A percentile compares a stretch with the other conserved stretches of the same genome.
These are phyloP conservation scores for Cymodocea nodosa DNA, from an alignment of 116 monocot genomes.

Conservation along the genomic window DNA sequence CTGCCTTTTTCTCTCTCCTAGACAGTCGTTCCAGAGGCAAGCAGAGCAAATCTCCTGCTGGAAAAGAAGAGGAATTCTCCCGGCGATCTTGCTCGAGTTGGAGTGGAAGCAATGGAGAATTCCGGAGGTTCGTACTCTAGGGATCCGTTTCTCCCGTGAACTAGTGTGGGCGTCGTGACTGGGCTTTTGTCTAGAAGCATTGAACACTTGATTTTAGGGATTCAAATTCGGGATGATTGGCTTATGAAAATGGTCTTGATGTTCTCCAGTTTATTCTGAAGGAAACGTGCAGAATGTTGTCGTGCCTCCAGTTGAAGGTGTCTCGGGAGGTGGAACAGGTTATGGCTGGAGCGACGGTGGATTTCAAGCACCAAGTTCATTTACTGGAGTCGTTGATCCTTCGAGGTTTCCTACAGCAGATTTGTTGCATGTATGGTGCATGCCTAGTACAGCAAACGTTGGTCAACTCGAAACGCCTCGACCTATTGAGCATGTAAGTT, in stretches of 20 bases:
- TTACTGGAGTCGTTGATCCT: conserved; percentile 55
- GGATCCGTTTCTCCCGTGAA: no score
- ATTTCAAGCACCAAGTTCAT: conserved; percentile 22
- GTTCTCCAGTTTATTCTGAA: conserved; percentile 9
- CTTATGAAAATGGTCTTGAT: background rate
- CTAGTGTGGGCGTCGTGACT: no score
- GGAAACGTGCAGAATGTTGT: conserved; percentile 29
- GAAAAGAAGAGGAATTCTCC: no score
- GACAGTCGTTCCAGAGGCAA: no score
- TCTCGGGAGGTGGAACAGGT: conserved; percentile 92
- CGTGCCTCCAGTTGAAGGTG: conserved; percentile 87
- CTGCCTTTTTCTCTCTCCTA: no score
- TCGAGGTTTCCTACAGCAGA: conserved; percentile 64
- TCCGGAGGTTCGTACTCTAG: no score
- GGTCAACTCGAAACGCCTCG: conserved; percentile 85
- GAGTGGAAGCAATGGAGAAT: no score
- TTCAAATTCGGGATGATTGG: no score
- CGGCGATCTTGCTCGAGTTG: no score
- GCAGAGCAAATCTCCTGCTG: no score
- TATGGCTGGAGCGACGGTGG: conserved; percentile 87
- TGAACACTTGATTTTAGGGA: no score
- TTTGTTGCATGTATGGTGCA: conserved; percentile 90
- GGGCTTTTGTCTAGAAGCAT: no score
- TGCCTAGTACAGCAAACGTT: conserved; percentile 92
- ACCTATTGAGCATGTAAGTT: conserved; percentile 71